Evolutionary conservation across 257 asterid species (phyloP).

Genomic region (Solanum sitiens): DNA sequence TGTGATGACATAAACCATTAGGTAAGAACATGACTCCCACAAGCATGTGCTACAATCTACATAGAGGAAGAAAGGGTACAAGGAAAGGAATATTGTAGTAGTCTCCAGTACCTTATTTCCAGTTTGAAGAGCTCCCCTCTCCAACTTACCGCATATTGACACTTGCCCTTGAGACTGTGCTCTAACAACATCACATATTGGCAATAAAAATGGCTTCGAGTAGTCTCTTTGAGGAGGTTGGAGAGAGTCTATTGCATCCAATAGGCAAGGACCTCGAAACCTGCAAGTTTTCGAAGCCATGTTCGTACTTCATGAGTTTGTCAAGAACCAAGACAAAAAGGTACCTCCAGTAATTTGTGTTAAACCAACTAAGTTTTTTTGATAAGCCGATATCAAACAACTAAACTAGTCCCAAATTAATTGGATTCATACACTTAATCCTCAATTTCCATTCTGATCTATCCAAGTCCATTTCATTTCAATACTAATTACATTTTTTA

Average conservation of each 20-base stretch:
- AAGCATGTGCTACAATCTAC: not conserved
- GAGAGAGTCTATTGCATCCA: conserved; percentile 90
- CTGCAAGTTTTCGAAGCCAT: conserved; percentile 25
- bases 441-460: not conserved
- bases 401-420: not conserved
- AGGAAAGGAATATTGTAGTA: not conserved
- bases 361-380: not conserved
- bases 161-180: conserved; percentile 76
- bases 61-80: not conserved
- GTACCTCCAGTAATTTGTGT: not conserved
- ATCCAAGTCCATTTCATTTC: not conserved
- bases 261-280: conserved; percentile 66
- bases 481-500: not conserved
- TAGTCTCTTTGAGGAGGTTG: conserved; percentile 77
- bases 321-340: not conserved
- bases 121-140: conserved; percentile 68
- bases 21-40: not conserved
- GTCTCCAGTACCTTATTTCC: conserved; percentile 62
- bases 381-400: not conserved
- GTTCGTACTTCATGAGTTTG: not conserved
- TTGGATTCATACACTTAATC: not conserved
- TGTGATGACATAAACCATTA: not conserved
- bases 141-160: conserved; percentile 77
- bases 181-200: conserved; percentile 79
- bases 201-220: conserved; percentile 67